Percentiles rank a stretch among this genome's conserved stretches.
Conservation (phyloP, 148 eudicot genomes). For the Vaccinium darrowii region DNA sequence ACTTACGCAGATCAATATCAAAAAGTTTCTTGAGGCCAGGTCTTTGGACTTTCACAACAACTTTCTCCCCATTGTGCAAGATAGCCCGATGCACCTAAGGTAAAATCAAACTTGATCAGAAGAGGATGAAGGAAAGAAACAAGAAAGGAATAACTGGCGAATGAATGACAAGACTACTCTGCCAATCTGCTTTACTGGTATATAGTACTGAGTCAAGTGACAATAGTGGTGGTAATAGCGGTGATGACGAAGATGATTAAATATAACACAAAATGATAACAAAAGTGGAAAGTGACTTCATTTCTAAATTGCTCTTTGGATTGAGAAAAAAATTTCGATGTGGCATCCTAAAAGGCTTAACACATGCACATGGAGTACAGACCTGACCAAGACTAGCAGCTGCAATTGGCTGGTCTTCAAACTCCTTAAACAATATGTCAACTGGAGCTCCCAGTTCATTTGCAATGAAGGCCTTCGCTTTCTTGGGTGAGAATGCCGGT, state of each 20-base stretch:
- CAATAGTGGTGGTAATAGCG: not conserved
- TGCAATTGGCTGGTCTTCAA: slow-evolving; percentile 93
- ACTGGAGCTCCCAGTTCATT: slow-evolving; percentile 87
- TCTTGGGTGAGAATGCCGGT: slow-evolving; percentile 88
- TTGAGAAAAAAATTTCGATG: not conserved
- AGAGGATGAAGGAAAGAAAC: not conserved
- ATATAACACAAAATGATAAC: not conserved
- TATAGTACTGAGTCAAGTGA: not conserved
- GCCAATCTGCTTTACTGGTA: not conserved
- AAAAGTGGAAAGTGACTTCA: not conserved
- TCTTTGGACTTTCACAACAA: slow-evolving; percentile 91
- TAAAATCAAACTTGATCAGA: slow-evolving; percentile 5
- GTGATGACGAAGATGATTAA: not conserved
- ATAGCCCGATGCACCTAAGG: slow-evolving; percentile 91
- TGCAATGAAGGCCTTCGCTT: slow-evolving; percentile 70
- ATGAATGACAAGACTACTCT: not conserved
- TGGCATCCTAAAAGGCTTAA: not conserved
- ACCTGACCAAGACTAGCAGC: slow-evolving; percentile 99
- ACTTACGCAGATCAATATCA: slow-evolving; percentile 95
- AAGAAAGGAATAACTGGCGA: not conserved
- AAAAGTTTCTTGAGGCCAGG: slow-evolving; percentile 93
- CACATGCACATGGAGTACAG: slow-evolving; percentile 22
- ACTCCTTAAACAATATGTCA: slow-evolving; percentile 65
- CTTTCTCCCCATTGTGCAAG: slow-evolving; percentile 90
- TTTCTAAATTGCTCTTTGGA: not conserved